Base-by-base conservation (phyloP, 305 asterid species). In the Fraxinus xanthoxyloides region DNA sequence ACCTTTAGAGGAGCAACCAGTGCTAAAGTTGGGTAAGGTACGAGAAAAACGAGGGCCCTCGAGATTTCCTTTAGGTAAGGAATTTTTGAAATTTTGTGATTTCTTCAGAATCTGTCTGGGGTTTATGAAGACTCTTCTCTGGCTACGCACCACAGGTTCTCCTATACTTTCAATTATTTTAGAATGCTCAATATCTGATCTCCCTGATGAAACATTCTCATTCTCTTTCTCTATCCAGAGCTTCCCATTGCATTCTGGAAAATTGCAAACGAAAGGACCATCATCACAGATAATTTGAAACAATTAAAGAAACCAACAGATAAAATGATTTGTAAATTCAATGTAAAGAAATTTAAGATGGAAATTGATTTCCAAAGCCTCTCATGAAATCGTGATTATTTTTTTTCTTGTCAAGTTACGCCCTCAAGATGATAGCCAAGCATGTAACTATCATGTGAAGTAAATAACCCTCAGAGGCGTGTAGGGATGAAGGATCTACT, bases 31-130 rank as follows among this genome's bases (percentile, higher is more conserved):
- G 76, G 95, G 94, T 84, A 90, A 82, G 80, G 87, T 82, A 54
- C 97, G 95, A 48, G 95, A 87, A 63, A 83, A 82, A 61, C 90
- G 92, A 76, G 95, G 91, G 65, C 92, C 92, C 83, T 93, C 95
- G 35, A 86, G 83, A 86, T 90, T 95, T 84, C 93, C 90, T 88
- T 88, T 83, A 8, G 85, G 84, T 73, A 86, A 88, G 72, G 86
- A 80, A 84, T 72, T 75, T 82, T 48, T 88, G 77, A 79, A 84
- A 46, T 69, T 79, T 81, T 85, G 88, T 81, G 87, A 69, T 88
- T 85, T 92, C 87, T 81, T 90, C 38, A 83, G 82, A 15, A 82
- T 80, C 78, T 78, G 84, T 76, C 89, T 77, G n/a, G 92, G 85
- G 84, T 84, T 79, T 77, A 78, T 80, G 51, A 81, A 78, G 35